phyloP scores from a whole-genome alignment of 805 yeast species.

The Starmerella bombi region DNA sequence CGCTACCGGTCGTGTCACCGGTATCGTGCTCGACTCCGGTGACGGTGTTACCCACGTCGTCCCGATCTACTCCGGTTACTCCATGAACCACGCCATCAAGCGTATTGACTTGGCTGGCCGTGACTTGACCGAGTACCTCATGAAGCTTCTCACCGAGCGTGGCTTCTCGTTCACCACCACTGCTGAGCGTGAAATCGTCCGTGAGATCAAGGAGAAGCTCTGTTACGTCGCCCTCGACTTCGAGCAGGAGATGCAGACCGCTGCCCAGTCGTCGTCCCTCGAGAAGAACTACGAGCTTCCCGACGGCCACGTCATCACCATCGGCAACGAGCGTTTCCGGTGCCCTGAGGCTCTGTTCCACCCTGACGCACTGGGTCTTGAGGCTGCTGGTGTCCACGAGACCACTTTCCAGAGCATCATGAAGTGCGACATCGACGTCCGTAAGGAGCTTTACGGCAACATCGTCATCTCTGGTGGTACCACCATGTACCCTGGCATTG shows the following conservation, averaged over 20 bases:
- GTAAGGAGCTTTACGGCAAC: constrained; percentile 98
- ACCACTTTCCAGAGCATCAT: constrained; percentile 88
- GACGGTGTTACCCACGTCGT: constrained; percentile 99
- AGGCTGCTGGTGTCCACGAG: constrained; percentile 98
- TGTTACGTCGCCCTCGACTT: constrained; percentile 98
- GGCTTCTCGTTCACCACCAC: constrained; percentile 98
- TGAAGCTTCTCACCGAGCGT: constrained; percentile 97
- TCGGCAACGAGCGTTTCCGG: constrained; percentile 99
- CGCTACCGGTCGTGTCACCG: constrained; percentile 99
- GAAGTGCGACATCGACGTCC: constrained; percentile 98
- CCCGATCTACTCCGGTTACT: constrained; percentile 99
- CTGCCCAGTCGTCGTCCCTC: constrained; percentile 93
- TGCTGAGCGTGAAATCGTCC: constrained; percentile 94
- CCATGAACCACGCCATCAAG: constrained; percentile 95
- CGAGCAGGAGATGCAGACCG: constrained; percentile 98
- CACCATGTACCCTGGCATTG: constrained; percentile 99
- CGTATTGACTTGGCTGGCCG: constrained; percentile 99
- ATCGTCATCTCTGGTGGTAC: constrained; percentile 99
- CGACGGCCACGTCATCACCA: constrained; percentile 98
- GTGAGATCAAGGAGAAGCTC: constrained; percentile 94
- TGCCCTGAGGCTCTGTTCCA: constrained; percentile 99
- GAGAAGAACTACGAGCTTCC: constrained; percentile 99
- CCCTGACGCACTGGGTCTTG: constrained; percentile 80
- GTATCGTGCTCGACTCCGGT: constrained; percentile 99
- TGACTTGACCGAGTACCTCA: constrained; percentile 96